Evolutionary conservation across 768 basidiomycete species (phyloP).

Genomic region (Crucibulum laeve): DNA sequence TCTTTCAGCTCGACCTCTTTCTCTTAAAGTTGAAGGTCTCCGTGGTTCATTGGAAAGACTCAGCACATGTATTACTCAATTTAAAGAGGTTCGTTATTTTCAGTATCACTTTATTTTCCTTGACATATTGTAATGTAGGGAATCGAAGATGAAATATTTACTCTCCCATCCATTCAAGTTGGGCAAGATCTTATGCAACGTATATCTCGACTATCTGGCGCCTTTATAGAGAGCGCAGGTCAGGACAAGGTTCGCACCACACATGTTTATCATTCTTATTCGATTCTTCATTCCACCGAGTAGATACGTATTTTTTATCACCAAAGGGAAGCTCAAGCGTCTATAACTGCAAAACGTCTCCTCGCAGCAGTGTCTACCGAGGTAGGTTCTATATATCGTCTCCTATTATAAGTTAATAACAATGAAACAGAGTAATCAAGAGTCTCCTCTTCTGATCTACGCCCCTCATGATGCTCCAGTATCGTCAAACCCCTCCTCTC

Average conservation of each 20-base stretch:
- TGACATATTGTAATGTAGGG: conserved; percentile 24
- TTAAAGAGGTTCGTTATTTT: conserved; percentile 42
- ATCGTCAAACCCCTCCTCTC: conserved; percentile 15
- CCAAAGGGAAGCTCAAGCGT: too few species aligned
- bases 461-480: conserved; percentile 23
- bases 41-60: conserved; percentile 47
- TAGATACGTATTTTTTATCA: conserved; percentile 61
- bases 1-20: conserved; percentile 49
- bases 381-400: too few species aligned
- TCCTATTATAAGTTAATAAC: too few species aligned
- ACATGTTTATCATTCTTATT: neutral
- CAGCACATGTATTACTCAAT: conserved; percentile 34
- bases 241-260: conserved; percentile 36
- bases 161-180: conserved; percentile 42
- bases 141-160: conserved; percentile 28
- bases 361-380: too few species aligned
- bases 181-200: conserved; percentile 45
- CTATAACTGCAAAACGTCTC: too few species aligned
- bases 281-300: neutral
- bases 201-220: conserved; percentile 67
- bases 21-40: conserved; percentile 56
- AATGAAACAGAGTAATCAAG: too few species aligned
- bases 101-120: neutral
- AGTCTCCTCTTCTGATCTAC: conserved; percentile 18
- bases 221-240: conserved; percentile 52